Base-by-base conservation (phyloP, 768 basidiomycete species). In the Lentinula edodes region DNA sequence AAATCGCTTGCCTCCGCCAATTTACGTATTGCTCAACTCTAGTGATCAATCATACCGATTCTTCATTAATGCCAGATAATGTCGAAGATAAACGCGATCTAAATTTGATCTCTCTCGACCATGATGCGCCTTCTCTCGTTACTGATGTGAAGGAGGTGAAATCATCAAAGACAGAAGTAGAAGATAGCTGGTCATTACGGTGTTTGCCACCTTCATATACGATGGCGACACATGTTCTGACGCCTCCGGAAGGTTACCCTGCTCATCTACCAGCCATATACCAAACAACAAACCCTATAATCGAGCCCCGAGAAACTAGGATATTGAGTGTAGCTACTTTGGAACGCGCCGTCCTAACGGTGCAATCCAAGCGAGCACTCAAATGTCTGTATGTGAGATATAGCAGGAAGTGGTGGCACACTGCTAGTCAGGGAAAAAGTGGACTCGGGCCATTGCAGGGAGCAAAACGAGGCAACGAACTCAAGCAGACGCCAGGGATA, bases 251-350 rank as follows among this genome's bases (percentile, higher is more conserved):
- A 55, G 73, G 68, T 66, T 74, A 72, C 53, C 72, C 75, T 6
- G 52, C 63, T 23, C 68, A 67, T 46, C 66, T 73, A 38, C 75
- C 71, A 16, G 65, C 71, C 6, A 73, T 90, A 10, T 85, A 82
- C 61, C 91, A 91, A 71, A 90, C 88, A 10, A 92, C 89, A 8
- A 91, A 91, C 70, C 88, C 89, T 0, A 80, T 86, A 51, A 70
- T 89, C 20, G 69, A 80, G 3, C 83, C 87, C 9, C 70, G 70
- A 45, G 73, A 76, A 36, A 76, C 74, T 1, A 74, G 68, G 32
- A 75, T 90, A 39, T 71, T 91, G 36, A 85, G 83, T 54, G 74
- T 84, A 16, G 81, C 86, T 18, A 78, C 72, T 61, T 73, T 91
- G 60, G 86, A 90, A 66, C 80, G 90, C 58, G 89, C 83, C 18